A percentile compares a stretch with the other conserved stretches of the same genome.
Conservation (phyloP, 768 basidiomycete species). For the Collybiopsis luxurians region DNA sequence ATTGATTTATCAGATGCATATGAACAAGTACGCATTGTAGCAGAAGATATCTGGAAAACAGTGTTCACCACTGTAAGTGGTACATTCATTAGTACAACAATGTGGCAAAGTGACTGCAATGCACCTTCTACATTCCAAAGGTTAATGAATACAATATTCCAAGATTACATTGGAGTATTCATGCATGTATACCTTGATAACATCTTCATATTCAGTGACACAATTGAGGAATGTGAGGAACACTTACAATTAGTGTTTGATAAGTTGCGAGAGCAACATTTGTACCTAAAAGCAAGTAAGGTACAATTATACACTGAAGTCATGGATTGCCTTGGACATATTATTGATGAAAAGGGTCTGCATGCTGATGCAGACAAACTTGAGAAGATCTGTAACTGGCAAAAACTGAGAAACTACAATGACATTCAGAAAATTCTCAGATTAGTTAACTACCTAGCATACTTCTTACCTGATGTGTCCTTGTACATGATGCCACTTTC, state of each 20-base stretch:
- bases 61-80: slow-evolving; percentile 26
- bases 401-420: slow-evolving; percentile 15
- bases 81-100: slow-evolving; percentile 27
- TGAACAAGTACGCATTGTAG: slow-evolving; percentile 26
- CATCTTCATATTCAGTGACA: slow-evolving; percentile 13
- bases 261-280: slow-evolving; percentile 12
- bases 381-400: slow-evolving; percentile 20
- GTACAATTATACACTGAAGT: no score
- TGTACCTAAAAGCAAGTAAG: slow-evolving; percentile 23
- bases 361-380: slow-evolving; percentile 29
- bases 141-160: slow-evolving; percentile 27
- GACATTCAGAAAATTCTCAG: slow-evolving; percentile 28
- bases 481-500: slow-evolving; percentile 19
- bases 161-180: slow-evolving; percentile 1
- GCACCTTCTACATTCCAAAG: slow-evolving; percentile 29
- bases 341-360: slow-evolving; percentile 27
- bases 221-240: slow-evolving; percentile 23
- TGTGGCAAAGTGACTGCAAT: no score
- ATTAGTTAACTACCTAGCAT: slow-evolving; percentile 25
- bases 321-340: slow-evolving; percentile 29
- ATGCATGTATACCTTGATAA: background rate
- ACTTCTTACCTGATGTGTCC: slow-evolving; percentile 25
- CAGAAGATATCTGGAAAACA: slow-evolving; percentile 16
- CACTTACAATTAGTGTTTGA: slow-evolving; percentile 23
- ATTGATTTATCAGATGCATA: slow-evolving; percentile 30